phyloP scores from a whole-genome alignment of 768 basidiomycete species.

The Suillus subalutaceus region DNA sequence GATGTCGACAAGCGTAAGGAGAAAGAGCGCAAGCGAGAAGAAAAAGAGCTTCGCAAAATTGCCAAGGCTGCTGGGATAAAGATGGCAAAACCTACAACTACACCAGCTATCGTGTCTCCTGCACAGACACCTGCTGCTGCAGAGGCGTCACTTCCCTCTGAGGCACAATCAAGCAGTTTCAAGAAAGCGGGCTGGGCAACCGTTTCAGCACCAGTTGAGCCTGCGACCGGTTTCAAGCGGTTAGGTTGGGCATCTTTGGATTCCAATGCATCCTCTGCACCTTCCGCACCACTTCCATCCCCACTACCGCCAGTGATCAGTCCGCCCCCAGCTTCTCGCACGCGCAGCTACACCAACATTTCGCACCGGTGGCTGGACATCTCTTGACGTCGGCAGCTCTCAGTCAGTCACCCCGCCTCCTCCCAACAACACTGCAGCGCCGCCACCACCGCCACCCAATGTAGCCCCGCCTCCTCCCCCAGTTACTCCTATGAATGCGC shows the following conservation, averaged over 20 bases:
- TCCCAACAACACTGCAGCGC: constrained; percentile 9
- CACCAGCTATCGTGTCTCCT: constrained; percentile 25
- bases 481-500: constrained; percentile 20
- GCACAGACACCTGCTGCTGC: constrained; percentile 21
- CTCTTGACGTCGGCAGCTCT: constrained; percentile 54
- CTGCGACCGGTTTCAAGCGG: constrained; percentile 17
- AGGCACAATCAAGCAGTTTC: constrained; percentile 30
- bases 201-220: constrained; percentile 20
- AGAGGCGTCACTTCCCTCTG: constrained; percentile 19
- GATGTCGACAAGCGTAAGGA: constrained; percentile 78
- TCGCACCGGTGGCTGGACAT: constrained; percentile 68
- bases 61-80: constrained; percentile 82
- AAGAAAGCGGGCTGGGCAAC: constrained; percentile 58
- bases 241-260: constrained; percentile 21
- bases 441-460: constrained; percentile 23
- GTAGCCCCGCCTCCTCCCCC: constrained; percentile 22
- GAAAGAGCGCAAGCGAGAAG: constrained; percentile 84
- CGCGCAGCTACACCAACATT: constrained; percentile 46
- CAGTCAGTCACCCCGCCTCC: constrained; percentile 26
- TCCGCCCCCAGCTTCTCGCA: constrained; percentile 18
- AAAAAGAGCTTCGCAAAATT: constrained; percentile 82
- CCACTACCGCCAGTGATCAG: constrained; percentile 12
- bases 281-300: constrained; percentile 24
- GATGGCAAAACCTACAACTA: constrained; percentile 43
- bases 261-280: constrained; percentile 25